Evolutionary conservation across 1,284 basidiomycete genomes (phyloP).

Genomic region (Naganishia sp.): DNA sequence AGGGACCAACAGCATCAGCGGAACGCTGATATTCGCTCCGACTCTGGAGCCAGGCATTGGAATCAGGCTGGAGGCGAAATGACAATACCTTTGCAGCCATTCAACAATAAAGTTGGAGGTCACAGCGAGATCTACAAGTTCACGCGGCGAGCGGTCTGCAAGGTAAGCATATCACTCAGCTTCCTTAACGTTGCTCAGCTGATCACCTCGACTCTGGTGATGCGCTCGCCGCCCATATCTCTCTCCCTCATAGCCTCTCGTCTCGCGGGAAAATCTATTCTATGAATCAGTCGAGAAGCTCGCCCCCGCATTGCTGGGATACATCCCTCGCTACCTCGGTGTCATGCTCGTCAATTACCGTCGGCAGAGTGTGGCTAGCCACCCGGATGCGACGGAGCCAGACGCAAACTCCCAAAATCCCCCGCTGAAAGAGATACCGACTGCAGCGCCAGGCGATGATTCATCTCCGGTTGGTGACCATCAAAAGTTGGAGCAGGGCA

Average conservation of each 20-base stretch:
- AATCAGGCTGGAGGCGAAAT: slow-evolving; percentile 56
- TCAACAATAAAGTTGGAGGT: slow-evolving; percentile 96
- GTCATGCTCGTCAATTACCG: slow-evolving; percentile 98
- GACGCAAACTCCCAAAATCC: slow-evolving; percentile 10
- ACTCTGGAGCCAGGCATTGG: slow-evolving; percentile 2
- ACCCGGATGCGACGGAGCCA: slow-evolving; percentile 49
- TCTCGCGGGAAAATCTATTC: slow-evolving; percentile 94
- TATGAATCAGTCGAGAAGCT: slow-evolving; percentile 95
- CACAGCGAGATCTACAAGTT: slow-evolving; percentile 98
- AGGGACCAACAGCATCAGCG: neutral
- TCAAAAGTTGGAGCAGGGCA: neutral
- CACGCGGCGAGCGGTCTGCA: slow-evolving; percentile 95
- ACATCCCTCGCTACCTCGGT: slow-evolving; percentile 94
- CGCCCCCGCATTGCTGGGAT: slow-evolving; percentile 84
- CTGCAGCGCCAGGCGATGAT: neutral
- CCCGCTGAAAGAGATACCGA: neutral
- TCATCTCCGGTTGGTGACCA: no score
- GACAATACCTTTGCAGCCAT: slow-evolving; percentile 93
- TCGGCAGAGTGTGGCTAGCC: slow-evolving; percentile 49
- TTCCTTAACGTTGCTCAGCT: neutral
- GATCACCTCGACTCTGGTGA: neutral
- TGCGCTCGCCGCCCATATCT: neutral
- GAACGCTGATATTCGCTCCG: slow-evolving; percentile 2
- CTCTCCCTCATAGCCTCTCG: slow-evolving; percentile 69
- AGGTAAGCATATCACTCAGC: slow-evolving; percentile 62